Conservation (phyloP, 2,329 filamentous ascomycete genomes). For the Immersiporthe knoxdaviesiana region DNA sequence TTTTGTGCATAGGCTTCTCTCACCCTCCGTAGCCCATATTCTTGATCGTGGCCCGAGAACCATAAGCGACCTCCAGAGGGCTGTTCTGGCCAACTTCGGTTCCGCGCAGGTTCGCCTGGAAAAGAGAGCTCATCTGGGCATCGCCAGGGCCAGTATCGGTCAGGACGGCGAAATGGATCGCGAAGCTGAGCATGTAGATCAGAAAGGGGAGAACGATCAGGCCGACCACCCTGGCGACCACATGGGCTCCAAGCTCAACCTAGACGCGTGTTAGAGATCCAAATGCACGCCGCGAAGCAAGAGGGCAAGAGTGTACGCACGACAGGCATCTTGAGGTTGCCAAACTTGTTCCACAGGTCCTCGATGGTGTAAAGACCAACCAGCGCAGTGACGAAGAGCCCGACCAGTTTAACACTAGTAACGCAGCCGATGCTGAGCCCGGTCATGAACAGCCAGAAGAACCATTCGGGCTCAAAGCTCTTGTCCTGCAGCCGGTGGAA, state of each 20-base stretch:
- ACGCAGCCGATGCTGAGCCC: slow-evolving; percentile 97
- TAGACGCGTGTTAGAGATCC: slow-evolving; percentile 30
- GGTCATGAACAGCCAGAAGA: slow-evolving; percentile 89
- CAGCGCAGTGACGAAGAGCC: slow-evolving; percentile 91
- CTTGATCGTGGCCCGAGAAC: slow-evolving; percentile 90
- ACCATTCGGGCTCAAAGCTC: slow-evolving; percentile 92
- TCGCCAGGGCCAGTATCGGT: slow-evolving; percentile 94
- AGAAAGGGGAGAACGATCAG: slow-evolving; percentile 86
- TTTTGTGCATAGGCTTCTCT: background rate
- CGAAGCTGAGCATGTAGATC: slow-evolving; percentile 96
- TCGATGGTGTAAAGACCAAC: slow-evolving; percentile 95
- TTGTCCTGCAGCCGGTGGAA: slow-evolving; percentile 87
- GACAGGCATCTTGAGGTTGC: slow-evolving; percentile 87
- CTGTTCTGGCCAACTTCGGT: slow-evolving; percentile 95
- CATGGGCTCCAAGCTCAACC: slow-evolving; percentile 69
- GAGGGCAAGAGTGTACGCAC: slow-evolving; percentile 49
- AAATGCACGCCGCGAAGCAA: no score
- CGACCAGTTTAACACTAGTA: slow-evolving; percentile 98
- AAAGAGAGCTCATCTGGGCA: slow-evolving; percentile 99
- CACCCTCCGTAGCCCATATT: slow-evolving; percentile 94
- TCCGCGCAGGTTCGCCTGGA: slow-evolving; percentile 93
- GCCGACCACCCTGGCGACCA: slow-evolving; percentile 79
- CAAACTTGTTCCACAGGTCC: slow-evolving; percentile 98
- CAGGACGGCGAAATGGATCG: slow-evolving; percentile 89
- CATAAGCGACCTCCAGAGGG: slow-evolving; percentile 86